A percentile compares a stretch with the other conserved stretches of the same genome.
Evolutionary conservation across 176 grass and related monocot species (phyloP).

Genomic region (Panicum miliaceum): DNA sequence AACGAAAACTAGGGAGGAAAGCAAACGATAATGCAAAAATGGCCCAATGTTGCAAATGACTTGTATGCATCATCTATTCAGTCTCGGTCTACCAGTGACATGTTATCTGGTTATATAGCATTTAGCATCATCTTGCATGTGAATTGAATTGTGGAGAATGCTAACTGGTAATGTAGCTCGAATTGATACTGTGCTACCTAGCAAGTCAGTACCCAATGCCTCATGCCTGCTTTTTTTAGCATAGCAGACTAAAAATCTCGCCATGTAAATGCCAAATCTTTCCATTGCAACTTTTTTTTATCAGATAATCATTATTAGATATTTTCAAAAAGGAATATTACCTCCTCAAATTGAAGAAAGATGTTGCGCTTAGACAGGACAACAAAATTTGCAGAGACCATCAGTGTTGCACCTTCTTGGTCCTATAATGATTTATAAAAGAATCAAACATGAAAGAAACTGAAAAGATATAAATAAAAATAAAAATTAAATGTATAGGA

Average conservation of each 20-base stretch:
- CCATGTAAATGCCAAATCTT: slow-evolving; percentile 3
- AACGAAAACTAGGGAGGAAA: slow-evolving; percentile 13
- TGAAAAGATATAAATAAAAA: slow-evolving; percentile 27
- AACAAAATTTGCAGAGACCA: slow-evolving; percentile 92
- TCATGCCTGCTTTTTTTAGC: not conserved
- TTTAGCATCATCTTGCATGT: not conserved
- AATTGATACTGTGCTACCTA: not conserved
- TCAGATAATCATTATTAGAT: slow-evolving; percentile 22
- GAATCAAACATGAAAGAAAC: slow-evolving; percentile 47
- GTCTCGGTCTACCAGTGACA: not conserved
- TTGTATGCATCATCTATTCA: not conserved
- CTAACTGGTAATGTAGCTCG: slow-evolving; percentile 4
- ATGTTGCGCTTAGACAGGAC: slow-evolving; percentile 87
- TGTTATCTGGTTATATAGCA: not conserved
- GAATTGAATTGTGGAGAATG: slow-evolving; percentile 27
- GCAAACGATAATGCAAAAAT: not conserved
- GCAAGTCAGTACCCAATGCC: not conserved
- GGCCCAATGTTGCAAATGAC: not conserved
- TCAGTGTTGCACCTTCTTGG: slow-evolving; percentile 89
- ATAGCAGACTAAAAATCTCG: not conserved
- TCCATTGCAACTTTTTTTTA: not conserved
- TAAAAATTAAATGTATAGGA: not conserved
- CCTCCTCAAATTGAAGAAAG: slow-evolving; percentile 98
- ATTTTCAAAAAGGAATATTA: slow-evolving; percentile 39
- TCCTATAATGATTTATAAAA: slow-evolving; percentile 71